phyloP scores from a whole-genome alignment of 2,329 filamentous ascomycete species.

The Cladophialophora psammophila region DNA sequence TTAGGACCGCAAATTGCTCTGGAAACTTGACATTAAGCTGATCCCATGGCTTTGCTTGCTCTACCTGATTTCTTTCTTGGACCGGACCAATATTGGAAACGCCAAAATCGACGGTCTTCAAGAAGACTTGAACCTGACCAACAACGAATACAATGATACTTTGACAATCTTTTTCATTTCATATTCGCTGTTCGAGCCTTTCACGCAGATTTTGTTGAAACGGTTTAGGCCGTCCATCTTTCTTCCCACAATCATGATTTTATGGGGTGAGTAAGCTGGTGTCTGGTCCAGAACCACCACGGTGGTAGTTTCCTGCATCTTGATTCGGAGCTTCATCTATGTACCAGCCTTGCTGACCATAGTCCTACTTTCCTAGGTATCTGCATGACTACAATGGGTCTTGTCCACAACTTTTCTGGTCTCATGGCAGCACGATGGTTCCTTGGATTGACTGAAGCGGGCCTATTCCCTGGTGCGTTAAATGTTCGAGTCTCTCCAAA shows the following conservation, averaged over 20 bases:
- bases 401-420: slow-evolving; percentile 56
- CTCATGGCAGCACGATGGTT: slow-evolving; percentile 59
- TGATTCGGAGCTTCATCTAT: neutral
- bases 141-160: slow-evolving; percentile 73
- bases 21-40: slow-evolving; percentile 55
- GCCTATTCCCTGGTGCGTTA: slow-evolving; percentile 59
- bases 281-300: neutral
- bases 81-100: slow-evolving; percentile 76
- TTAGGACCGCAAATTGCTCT: slow-evolving; percentile 54
- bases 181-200: slow-evolving; percentile 76
- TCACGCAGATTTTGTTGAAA: slow-evolving; percentile 84
- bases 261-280: slow-evolving; percentile 46
- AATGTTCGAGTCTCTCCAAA: neutral
- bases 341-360: neutral
- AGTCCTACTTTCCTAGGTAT: slow-evolving; percentile 41
- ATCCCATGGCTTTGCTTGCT: slow-evolving; percentile 57
- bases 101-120: slow-evolving; percentile 67
- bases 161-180: slow-evolving; percentile 88
- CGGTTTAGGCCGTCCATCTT: slow-evolving; percentile 77
- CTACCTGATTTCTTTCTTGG: slow-evolving; percentile 49
- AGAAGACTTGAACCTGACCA: slow-evolving; percentile 67
- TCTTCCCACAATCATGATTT: slow-evolving; percentile 79
- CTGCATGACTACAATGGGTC: slow-evolving; percentile 55
- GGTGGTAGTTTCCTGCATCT: neutral
- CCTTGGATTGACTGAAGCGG: slow-evolving; percentile 65